Percentiles rank a stretch among this genome's conserved stretches.
Evolutionary conservation across 805 yeast species (phyloP).

Genomic region (Yamadazyma takamatsuzukensis): DNA sequence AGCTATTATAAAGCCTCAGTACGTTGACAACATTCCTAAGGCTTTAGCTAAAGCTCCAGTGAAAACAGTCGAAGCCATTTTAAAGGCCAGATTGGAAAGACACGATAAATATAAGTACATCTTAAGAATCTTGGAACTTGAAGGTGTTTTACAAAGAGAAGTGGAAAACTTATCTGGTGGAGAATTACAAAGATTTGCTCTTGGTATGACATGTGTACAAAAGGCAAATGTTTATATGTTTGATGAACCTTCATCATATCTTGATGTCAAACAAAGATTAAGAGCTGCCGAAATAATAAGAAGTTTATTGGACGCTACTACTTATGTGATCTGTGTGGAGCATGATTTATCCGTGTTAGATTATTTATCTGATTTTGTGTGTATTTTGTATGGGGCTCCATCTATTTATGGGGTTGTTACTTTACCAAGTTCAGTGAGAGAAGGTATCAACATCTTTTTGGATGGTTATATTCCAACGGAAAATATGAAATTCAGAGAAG

Average conservation of each 20-base stretch:
- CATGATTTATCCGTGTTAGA: slow-evolving; percentile 98
- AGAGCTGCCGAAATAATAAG: slow-evolving; percentile 95
- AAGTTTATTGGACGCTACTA: slow-evolving; percentile 69
- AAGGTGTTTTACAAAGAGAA: slow-evolving; percentile 78
- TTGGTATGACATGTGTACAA: slow-evolving; percentile 96
- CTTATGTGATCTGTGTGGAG: slow-evolving; percentile 94
- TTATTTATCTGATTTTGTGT: slow-evolving; percentile 92
- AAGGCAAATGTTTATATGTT: slow-evolving; percentile 96
- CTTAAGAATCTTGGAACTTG: slow-evolving; percentile 69
- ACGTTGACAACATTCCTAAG: slow-evolving; percentile 95
- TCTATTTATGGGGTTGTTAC: slow-evolving; percentile 99
- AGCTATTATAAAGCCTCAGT: slow-evolving; percentile 98
- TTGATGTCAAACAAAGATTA: slow-evolving; percentile 98
- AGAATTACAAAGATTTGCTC: slow-evolving; percentile 96
- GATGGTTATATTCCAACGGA: slow-evolving; percentile 98
- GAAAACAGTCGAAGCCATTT: slow-evolving; percentile 79
- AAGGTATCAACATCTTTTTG: slow-evolving; percentile 96
- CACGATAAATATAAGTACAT: slow-evolving; percentile 61
- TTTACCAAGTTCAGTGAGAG: slow-evolving; percentile 94
- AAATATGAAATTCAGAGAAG: slow-evolving; percentile 94
- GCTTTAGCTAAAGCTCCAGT: slow-evolving; percentile 86
- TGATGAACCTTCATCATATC: slow-evolving; percentile 97
- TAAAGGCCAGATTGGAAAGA: slow-evolving; percentile 76
- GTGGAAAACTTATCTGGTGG: slow-evolving; percentile 93
- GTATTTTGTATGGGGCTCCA: slow-evolving; percentile 97